phyloP scores from a whole-genome alignment of 257 asterid species.

The Craterostigma plantagineum region DNA sequence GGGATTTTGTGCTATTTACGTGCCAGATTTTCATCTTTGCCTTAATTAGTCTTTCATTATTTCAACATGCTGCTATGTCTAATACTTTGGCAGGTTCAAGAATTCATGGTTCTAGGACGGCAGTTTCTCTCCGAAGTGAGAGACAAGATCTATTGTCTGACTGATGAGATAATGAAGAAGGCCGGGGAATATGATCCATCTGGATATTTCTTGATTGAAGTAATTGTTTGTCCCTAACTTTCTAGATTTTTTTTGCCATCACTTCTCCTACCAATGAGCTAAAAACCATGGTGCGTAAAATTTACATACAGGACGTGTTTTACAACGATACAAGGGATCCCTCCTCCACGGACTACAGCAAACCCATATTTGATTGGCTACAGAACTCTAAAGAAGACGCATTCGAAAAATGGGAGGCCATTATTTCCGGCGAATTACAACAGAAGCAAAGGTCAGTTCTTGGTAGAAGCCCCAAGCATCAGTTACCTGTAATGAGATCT shows the following conservation, averaged over 20 bases:
- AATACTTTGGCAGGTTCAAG: conserved; percentile 84
- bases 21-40: too few species aligned
- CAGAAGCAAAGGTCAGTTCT: conserved; percentile 51
- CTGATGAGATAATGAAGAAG: conserved; percentile 67
- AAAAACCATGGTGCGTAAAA: conserved; percentile 3
- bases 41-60: too few species aligned
- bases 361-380: conserved; percentile 72
- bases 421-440: conserved; percentile 48
- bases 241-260: neutral
- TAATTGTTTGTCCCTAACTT: conserved; percentile 12
- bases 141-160: conserved; percentile 67
- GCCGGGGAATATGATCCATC: conserved; percentile 52
- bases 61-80: too few species aligned
- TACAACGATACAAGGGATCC: conserved; percentile 57
- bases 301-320: conserved; percentile 44
- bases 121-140: conserved; percentile 67
- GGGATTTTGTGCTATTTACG: too few species aligned
- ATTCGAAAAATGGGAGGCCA: conserved; percentile 69
- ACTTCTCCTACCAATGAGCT: conserved; percentile 1
- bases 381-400: conserved; percentile 49
- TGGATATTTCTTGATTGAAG: conserved; percentile 86
- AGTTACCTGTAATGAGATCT: conserved; percentile 45
- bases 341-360: conserved; percentile 51
- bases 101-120: conserved; percentile 66
- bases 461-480: conserved; percentile 23